Evolutionary conservation across 2,329 filamentous ascomycete genomes (phyloP).

Genomic region (Pyrenophora graminea): DNA sequence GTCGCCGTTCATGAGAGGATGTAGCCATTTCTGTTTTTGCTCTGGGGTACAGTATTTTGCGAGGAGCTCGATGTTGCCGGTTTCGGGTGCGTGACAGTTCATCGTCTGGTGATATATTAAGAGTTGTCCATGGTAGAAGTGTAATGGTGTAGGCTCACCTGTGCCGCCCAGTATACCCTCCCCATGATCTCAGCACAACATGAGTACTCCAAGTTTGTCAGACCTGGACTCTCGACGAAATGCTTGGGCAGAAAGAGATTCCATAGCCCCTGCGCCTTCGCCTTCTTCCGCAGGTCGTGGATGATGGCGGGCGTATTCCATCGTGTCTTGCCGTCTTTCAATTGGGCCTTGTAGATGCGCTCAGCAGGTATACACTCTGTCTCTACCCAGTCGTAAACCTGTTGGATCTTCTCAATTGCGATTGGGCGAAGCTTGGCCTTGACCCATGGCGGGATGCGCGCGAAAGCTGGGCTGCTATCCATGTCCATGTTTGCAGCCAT

Average conservation of each 20-base stretch:
- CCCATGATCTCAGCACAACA: conserved; percentile 55
- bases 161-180: conserved; percentile 52
- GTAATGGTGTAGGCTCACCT: conserved; percentile 25
- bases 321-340: conserved; percentile 30
- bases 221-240: conserved; percentile 50
- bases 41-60: conserved; percentile 57
- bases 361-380: conserved; percentile 52
- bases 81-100: conserved; percentile 55
- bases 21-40: conserved; percentile 57
- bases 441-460: conserved; percentile 50
- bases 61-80: conserved; percentile 59
- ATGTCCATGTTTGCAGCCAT: conserved; percentile 27
- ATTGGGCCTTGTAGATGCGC: conserved; percentile 50
- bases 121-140: not conserved
- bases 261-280: conserved; percentile 47
- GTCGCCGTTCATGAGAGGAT: conserved; percentile 55
- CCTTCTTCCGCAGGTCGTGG: conserved; percentile 49
- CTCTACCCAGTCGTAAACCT: conserved; percentile 52
- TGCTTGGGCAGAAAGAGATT: conserved; percentile 50
- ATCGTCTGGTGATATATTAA: conserved; percentile 41
- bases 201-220: conserved; percentile 54
- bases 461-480: conserved; percentile 44
- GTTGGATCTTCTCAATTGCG: conserved; percentile 50
- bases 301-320: conserved; percentile 51
- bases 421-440: conserved; percentile 56